Conservation (phyloP, 345 rosid genomes). For the Heritiera littoralis region DNA sequence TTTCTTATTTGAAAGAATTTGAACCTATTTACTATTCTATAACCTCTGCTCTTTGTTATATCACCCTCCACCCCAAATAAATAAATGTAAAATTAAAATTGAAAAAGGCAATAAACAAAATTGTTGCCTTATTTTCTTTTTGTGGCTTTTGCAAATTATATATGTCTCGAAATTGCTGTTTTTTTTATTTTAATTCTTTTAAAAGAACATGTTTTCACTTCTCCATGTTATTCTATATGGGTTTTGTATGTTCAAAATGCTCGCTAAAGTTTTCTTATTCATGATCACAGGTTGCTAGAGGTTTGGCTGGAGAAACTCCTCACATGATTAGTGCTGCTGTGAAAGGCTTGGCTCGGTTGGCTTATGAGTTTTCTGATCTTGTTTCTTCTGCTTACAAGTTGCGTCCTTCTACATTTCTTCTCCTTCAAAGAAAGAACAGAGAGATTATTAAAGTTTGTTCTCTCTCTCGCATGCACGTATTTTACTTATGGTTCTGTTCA, state of each 20-base stretch:
- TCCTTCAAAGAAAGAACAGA: constrained; percentile 78
- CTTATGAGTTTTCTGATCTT: constrained; percentile 93
- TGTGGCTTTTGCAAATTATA: not conserved
- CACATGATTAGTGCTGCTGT: constrained; percentile 97
- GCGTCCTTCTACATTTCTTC: constrained; percentile 86
- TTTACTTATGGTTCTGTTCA: too few species aligned
- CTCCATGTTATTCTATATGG: not conserved
- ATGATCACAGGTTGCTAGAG: constrained; percentile 79
- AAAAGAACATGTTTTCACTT: not conserved
- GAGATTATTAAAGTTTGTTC: constrained; percentile 78
- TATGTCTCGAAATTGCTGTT: not conserved
- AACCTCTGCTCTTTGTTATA: not conserved
- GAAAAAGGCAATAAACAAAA: not conserved
- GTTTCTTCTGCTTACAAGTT: constrained; percentile 71
- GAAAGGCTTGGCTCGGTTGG: constrained; percentile 92
- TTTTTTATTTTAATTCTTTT: not conserved
- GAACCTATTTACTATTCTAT: not conserved
- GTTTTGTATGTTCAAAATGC: not conserved
- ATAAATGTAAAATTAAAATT: too few species aligned
- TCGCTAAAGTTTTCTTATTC: not conserved
- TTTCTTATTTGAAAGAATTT: not conserved
- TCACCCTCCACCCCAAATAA: not conserved
- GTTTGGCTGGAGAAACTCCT: constrained; percentile 91
- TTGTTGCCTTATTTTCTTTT: not conserved
- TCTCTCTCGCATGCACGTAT: not conserved